Conservation (phyloP, 805 yeast genomes). For the Debaryomyces tyrocola region DNA sequence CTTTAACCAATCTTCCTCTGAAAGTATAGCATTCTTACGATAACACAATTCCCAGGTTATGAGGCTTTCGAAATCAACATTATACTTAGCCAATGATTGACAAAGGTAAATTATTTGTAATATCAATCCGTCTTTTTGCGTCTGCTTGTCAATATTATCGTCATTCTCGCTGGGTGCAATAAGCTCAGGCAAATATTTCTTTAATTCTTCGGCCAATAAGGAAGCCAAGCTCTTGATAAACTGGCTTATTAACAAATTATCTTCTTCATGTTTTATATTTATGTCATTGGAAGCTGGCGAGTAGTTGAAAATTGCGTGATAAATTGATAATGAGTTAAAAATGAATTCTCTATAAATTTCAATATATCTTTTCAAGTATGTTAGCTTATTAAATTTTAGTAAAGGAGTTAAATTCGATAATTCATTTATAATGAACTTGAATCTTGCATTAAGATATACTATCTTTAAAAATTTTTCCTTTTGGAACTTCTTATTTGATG, state of each 20-base stretch:
- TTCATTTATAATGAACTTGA: constrained; percentile 64
- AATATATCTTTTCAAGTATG: constrained; percentile 72
- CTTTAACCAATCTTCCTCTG: constrained; percentile 34
- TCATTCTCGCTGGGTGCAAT: neutral
- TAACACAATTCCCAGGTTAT: constrained; percentile 42
- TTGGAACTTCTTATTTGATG: constrained; percentile 4
- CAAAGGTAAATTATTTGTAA: constrained; percentile 86
- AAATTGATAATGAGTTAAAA: constrained; percentile 69
- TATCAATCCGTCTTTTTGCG: constrained; percentile 63
- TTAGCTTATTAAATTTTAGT: constrained; percentile 50
- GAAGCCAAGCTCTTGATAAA: constrained; percentile 31
- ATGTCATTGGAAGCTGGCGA: constrained; percentile 13
- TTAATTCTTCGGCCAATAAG: constrained; percentile 22
- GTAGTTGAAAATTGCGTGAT: constrained; percentile 57
- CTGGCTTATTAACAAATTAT: constrained; percentile 23
- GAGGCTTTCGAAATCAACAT: constrained; percentile 66
- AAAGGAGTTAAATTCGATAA: constrained; percentile 58
- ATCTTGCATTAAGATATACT: constrained; percentile 67
- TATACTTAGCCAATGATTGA: constrained; percentile 73
- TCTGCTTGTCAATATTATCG: constrained; percentile 31
- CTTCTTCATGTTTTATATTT: constrained; percentile 14
- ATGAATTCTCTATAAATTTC: constrained; percentile 85
- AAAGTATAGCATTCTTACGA: constrained; percentile 18
- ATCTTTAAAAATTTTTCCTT: constrained; percentile 38
- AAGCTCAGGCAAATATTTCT: constrained; percentile 20